Conservation (phyloP, 306 rosid species). For the Vachellia collinsii region DNA sequence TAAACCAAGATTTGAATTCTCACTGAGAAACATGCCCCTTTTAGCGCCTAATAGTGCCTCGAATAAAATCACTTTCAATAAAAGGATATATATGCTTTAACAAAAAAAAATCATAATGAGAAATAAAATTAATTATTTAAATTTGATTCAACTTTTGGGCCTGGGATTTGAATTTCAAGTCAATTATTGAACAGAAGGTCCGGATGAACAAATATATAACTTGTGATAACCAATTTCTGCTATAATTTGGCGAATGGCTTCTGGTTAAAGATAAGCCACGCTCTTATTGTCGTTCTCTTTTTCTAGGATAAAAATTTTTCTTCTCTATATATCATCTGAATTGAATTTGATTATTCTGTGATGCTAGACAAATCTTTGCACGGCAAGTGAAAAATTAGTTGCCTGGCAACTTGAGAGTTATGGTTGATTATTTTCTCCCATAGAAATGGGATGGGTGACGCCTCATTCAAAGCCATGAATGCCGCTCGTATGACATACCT, state of each 20-base stretch:
- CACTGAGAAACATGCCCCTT: no score
- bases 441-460: not conserved
- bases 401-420: not conserved
- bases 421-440: not conserved
- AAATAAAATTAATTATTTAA: not conserved
- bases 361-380: slow-evolving; percentile 10
- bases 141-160: not conserved
- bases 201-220: not conserved
- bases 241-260: not conserved
- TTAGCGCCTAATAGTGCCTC: no score
- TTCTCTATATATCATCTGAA: not conserved
- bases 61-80: no score
- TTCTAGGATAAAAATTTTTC: not conserved
- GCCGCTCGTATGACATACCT: not conserved
- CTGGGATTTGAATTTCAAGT: slow-evolving; percentile 6
- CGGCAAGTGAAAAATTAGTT: not conserved
- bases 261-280: slow-evolving; percentile 3
- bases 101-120: no score
- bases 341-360: not conserved
- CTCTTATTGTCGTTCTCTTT: not conserved
- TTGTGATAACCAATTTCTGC: not conserved
- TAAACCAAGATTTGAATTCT: no score
- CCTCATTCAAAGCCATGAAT: not conserved
- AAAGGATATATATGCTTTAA: no score
- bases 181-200: not conserved